Percentiles rank a stretch among this genome's conserved stretches.
phyloP scores from a whole-genome alignment of 768 basidiomycete species.

The Leccinum broughii region DNA sequence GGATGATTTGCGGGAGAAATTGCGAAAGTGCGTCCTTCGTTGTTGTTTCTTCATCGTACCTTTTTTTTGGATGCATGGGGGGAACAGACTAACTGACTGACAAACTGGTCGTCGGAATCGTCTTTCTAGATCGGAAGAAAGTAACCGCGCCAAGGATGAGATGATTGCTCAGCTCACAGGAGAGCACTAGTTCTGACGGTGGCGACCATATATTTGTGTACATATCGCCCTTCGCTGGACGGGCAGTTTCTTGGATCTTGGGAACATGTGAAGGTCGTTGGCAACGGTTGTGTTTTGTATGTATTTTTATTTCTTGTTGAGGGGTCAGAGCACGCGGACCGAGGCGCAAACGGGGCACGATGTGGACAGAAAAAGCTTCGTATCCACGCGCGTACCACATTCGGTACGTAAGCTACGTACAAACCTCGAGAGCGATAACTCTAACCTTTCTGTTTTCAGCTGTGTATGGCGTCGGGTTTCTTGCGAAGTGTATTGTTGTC shows the following conservation, averaged over 20 bases:
- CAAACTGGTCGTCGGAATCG: background rate
- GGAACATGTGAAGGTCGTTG: background rate
- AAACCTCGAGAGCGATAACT: background rate
- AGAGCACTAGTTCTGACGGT: background rate
- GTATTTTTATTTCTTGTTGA: background rate
- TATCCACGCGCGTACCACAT: background rate
- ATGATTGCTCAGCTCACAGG: slow-evolving; percentile 1
- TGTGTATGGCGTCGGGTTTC: background rate
- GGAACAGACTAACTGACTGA: background rate
- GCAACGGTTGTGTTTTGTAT: background rate
- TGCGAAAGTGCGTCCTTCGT: background rate
- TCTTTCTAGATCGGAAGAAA: slow-evolving; percentile 5
- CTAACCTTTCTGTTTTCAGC: background rate
- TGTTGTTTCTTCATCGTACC: background rate
- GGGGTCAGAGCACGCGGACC: background rate
- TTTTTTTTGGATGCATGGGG: background rate
- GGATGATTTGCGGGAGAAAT: background rate
- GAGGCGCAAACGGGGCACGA: background rate
- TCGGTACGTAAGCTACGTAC: background rate
- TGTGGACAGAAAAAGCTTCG: background rate
- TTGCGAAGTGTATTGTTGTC: background rate
- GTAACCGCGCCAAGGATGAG: slow-evolving; percentile 1
- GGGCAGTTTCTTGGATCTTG: background rate
- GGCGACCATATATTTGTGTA: background rate
- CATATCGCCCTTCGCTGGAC: background rate